phyloP scores from a whole-genome alignment of 2,329 filamentous ascomycete genomes.

The Colletotrichum noveboracense region DNA sequence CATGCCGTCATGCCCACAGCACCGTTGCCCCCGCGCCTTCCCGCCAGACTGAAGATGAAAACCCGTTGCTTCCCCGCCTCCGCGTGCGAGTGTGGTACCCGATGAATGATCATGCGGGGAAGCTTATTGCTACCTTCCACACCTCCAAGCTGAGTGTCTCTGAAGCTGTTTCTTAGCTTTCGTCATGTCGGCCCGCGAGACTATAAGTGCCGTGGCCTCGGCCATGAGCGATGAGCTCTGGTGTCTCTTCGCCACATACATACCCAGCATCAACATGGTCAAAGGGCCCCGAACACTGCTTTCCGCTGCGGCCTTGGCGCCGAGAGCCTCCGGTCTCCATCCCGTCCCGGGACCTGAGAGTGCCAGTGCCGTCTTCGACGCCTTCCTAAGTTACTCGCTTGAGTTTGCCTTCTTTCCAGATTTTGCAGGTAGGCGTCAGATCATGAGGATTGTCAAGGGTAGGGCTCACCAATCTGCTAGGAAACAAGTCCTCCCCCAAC shows the following conservation, averaged over 20 bases:
- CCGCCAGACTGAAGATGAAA: background rate
- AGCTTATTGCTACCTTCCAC: background rate
- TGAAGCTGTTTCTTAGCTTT: background rate
- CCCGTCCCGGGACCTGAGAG: constrained; percentile 2
- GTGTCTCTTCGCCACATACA: background rate
- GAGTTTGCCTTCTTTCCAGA: constrained; percentile 59
- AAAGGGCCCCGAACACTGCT: background rate
- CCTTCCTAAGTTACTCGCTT: constrained; percentile 58
- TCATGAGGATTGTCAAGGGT: background rate
- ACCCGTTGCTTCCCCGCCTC: background rate
- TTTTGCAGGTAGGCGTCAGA: constrained; percentile 43
- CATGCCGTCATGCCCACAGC: constrained; percentile 8
- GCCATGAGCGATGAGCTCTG: background rate
- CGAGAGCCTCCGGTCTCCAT: background rate
- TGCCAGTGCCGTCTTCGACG: constrained; percentile 28
- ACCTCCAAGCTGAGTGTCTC: background rate
- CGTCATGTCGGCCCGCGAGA: background rate
- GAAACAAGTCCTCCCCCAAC: constrained; percentile 61
- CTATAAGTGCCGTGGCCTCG: background rate
- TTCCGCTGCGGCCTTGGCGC: background rate
- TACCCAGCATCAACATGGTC: background rate
- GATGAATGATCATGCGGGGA: background rate
- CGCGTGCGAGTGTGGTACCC: background rate
- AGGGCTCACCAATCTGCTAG: constrained; percentile 26
- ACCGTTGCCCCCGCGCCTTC: background rate